phyloP scores from a whole-genome alignment of 129 eudicot genomes.

The Artemisia annua region DNA sequence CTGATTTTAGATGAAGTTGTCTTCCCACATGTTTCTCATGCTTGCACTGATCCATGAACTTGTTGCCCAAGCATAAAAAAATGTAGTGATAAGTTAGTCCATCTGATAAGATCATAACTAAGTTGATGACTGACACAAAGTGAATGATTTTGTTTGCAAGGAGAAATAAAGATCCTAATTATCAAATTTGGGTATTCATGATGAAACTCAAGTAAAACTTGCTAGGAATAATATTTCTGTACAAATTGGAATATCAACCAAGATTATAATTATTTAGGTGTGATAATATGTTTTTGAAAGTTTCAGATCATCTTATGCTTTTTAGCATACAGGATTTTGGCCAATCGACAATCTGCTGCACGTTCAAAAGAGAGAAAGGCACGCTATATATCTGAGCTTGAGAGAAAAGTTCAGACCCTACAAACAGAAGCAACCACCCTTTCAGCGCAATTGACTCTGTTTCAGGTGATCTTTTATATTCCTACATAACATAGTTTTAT shows the following conservation, averaged over 20 bases:
- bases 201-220: not conserved
- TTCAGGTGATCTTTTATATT: constrained; percentile 48
- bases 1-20: no score
- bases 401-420: constrained; percentile 83
- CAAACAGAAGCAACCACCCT: constrained; percentile 91
- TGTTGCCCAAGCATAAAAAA: not conserved
- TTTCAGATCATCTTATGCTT: constrained; percentile 30
- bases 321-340: constrained; percentile 61
- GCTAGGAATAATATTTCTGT: not conserved
- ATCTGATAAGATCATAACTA: no score
- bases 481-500: not conserved
- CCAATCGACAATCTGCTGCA: constrained; percentile 94
- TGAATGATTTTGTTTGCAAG: not conserved
- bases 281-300: constrained; percentile 11
- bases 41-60: not conserved
- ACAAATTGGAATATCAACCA: not conserved
- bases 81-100: no score
- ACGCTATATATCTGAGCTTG: constrained; percentile 76
- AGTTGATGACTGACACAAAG: not conserved
- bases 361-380: constrained; percentile 93
- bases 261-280: not conserved
- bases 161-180: not conserved
- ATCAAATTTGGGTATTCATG: not conserved
- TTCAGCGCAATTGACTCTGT: constrained; percentile 75
- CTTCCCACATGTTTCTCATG: no score